phyloP scores from a whole-genome alignment of 208 protist genomes.

The Zelonia costaricensis region DNA sequence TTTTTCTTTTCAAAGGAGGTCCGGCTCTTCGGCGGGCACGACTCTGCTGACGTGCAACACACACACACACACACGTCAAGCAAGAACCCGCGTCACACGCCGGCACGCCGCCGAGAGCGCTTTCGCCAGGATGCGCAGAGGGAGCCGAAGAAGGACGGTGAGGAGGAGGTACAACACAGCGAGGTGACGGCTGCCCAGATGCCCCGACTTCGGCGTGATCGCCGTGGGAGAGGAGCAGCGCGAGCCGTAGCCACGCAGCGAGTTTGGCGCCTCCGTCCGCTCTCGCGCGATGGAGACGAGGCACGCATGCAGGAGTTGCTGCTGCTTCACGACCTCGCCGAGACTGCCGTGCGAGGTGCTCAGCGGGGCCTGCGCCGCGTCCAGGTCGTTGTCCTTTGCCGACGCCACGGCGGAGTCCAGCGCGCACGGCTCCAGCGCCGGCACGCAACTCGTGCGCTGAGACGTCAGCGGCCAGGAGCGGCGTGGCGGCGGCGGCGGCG shows the following conservation, averaged over 20 bases:
- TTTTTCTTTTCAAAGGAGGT: no score
- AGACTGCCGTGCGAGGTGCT: not conserved
- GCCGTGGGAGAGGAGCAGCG: not conserved
- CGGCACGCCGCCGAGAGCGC: not conserved
- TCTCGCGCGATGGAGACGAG: slow-evolving; percentile 11
- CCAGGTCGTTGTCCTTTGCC: not conserved
- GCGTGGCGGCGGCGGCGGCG: slow-evolving; percentile 4
- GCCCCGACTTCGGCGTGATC: not conserved
- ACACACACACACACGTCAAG: not conserved
- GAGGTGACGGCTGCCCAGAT: not conserved
- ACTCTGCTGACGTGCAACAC: not conserved
- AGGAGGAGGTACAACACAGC: not conserved
- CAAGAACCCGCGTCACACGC: not conserved
- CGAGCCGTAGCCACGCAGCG: not conserved
- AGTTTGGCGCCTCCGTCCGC: not conserved
- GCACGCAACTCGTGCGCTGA: not conserved
- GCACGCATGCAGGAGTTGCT: slow-evolving; percentile 21
- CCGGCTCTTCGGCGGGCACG: no score
- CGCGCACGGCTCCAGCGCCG: not conserved
- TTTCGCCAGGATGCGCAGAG: slow-evolving; percentile 2
- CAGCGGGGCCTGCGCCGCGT: not conserved
- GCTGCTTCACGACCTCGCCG: slow-evolving; percentile 4
- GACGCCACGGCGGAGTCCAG: not conserved
- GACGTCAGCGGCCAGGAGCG: not conserved
- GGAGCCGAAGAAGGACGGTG: slow-evolving; percentile 7